Evolutionary conservation across 1,139 yeast genomes (phyloP), one percentile per base, ranked within the genome.

Genomic region (Pichia norvegensis): DNA sequence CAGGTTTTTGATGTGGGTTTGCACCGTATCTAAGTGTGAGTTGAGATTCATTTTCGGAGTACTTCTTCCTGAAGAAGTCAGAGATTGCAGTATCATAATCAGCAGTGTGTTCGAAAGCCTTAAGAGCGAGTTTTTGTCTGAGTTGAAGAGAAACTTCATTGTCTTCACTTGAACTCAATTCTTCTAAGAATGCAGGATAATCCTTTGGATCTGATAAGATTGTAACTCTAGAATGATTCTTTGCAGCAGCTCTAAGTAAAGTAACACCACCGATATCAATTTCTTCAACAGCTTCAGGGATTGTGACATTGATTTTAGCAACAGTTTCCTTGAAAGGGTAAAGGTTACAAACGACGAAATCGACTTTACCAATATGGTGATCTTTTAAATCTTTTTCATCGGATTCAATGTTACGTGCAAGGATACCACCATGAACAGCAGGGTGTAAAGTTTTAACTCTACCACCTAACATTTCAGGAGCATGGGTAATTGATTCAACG

Each of bases 191-290:
- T 42, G 74, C 77, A 45, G 96, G 81, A 68, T 92, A 92, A 69
- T 92, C 98, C 50, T 73, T 73, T 55, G 98, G 98, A 68, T 92
- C 98, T 33, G 95, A 85, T 61, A 92, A 74, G 55, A 92, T 90
- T 51, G 96, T 85, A 51, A 92, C 98, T 69, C 98, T 81, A 51
- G 95, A 74, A 67, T 92, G 98, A 72, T 92, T 92, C 74, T 92
- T 92, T 52, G 98, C 98, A 50, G 98, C 98, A 43, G 98, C 98
- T 69, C 98, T 82, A 66, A 92, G 74, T 55, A 92, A 74, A 41
- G 98, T 92, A 50, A 92, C 98, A 65, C 98, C 98, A 60, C 98
- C 98, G 65, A 92, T 92, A 65, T 92, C 98, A 59, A 92, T 83
- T 70, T 92, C 97, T 72, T 92, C 98, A 46, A 92, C 97, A 16